Evolutionary conservation across 805 yeast species (phyloP), one percentile per base, ranked within the genome.

Genomic region (Candida railenensis): DNA sequence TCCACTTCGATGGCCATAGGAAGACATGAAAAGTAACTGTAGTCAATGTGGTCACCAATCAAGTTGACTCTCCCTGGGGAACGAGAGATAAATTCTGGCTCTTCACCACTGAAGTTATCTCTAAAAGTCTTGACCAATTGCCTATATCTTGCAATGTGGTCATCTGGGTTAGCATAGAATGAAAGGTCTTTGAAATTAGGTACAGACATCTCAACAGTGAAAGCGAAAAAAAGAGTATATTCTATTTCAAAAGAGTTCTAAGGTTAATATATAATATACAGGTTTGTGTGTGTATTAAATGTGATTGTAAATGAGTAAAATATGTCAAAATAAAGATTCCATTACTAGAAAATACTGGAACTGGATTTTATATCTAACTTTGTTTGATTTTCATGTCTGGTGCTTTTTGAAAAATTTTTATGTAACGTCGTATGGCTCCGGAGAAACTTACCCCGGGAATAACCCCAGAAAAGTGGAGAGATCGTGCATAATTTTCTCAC

Each of bases 11-110:
- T 79, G 2, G 91, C 89, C 83, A 85, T 80, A 15, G 90, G 90
- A 53, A 85, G 71, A 9, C 82, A 86, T 4, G 87, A 74, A 59
- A 81, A 85, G 55, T 77, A 75, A 52, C 80, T 77, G 59, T 84
- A 85, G 64, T 85, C 90, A 46, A 85, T 80, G 58, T 85, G 91
- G 53, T 85, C 90, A 33, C 91, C 90, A 46, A 85, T 82, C 48
- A 85, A 66, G 59, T 84, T 85, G 44, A 85, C 90, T 54, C 91
- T 68, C 28, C 90, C 90, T n/a, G 91, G 90, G 14, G 87, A 78
- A 43, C 89, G 70, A 19, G 82, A 67, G 34, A 80, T 62, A 56
- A 82, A 76, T 30, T 71, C 74, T 3, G 79, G 76, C 4, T 59
- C 55, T 21, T 55, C 55, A 15, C 53, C 53, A 14, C 48, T 36